phyloP scores from a whole-genome alignment of 257 asterid species.

The Solanum etuberosum region DNA sequence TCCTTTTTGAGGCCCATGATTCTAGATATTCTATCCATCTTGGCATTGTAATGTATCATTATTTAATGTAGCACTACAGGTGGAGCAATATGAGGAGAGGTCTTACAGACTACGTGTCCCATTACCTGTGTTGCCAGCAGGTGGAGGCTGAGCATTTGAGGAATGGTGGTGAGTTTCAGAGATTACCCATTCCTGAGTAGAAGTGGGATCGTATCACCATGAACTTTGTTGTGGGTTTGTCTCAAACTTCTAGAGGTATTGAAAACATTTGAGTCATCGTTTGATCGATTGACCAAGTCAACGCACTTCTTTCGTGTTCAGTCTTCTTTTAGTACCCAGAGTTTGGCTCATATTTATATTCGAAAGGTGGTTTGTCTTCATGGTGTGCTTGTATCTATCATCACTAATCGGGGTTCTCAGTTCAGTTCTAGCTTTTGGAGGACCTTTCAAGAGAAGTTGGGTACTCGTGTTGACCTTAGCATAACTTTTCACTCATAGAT shows the following conservation, averaged over 20 bases:
- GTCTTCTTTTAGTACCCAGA: not conserved
- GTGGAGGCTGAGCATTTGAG: not conserved
- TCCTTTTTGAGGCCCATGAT: no score
- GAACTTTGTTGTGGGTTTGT: not conserved
- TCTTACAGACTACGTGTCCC: no score
- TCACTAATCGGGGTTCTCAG: not conserved
- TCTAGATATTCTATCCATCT: no score
- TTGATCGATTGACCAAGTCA: not conserved
- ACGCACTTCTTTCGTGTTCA: not conserved
- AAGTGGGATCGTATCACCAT: not conserved
- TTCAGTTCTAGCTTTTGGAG: not conserved
- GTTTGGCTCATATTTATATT: not conserved
- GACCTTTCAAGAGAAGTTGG: no score
- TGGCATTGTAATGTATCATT: no score
- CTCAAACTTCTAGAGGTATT: not conserved
- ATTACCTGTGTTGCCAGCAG: not conserved
- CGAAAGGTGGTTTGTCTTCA: not conserved
- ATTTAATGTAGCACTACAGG: no score
- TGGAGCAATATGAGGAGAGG: no score
- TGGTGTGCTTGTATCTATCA: not conserved
- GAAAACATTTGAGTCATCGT: not conserved
- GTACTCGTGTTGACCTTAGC: not conserved
- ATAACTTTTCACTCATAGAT: not conserved
- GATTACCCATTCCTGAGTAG: not conserved
- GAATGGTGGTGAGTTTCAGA: not conserved